Evolutionary conservation across 352 stramenopile species (phyloP).

Genomic region (Phytopythium aichiense): DNA sequence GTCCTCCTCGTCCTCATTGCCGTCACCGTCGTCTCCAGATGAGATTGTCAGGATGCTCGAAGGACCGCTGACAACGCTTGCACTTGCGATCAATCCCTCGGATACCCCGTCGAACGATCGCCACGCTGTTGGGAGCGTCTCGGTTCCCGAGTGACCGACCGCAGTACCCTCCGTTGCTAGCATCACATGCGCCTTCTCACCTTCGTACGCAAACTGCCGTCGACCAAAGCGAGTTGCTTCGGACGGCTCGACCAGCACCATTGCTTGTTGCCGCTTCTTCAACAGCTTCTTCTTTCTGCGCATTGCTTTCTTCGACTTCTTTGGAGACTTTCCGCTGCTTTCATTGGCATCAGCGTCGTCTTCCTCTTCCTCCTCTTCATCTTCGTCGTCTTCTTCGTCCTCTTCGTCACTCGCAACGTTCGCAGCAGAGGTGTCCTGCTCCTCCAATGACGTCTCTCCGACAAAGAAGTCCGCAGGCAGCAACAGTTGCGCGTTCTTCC

Average conservation of each 20-base stretch:
- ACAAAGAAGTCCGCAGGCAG: slow-evolving; percentile 64
- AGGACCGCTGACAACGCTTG: slow-evolving; percentile 12
- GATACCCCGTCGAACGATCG: slow-evolving; percentile 16
- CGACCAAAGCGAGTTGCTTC: slow-evolving; percentile 23
- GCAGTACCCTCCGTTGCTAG: background rate
- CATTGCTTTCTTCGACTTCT: slow-evolving; percentile 11
- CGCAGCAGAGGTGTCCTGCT: slow-evolving; percentile 21
- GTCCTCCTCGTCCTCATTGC: slow-evolving; percentile 28
- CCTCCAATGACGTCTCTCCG: slow-evolving; percentile 41
- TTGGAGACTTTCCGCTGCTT: slow-evolving; percentile 12
- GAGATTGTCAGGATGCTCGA: background rate
- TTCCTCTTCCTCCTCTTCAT: slow-evolving; percentile 34
- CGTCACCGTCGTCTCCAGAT: background rate
- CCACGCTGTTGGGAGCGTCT: slow-evolving; percentile 7
- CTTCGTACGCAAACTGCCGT: slow-evolving; percentile 30
- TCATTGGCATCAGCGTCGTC: slow-evolving; percentile 19
- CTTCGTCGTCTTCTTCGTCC: slow-evolving; percentile 35
- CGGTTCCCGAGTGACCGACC: background rate
- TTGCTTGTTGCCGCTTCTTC: slow-evolving; percentile 21
- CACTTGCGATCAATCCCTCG: slow-evolving; percentile 15
- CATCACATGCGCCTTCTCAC: slow-evolving; percentile 36
- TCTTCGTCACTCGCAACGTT: slow-evolving; percentile 22
- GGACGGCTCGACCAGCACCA: slow-evolving; percentile 26
- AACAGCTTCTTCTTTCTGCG: slow-evolving; percentile 13
- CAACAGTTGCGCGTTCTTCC: slow-evolving; percentile 46